These are phyloP conservation scores for Blastobotrys americana DNA, from an alignment of 805 yeast species.

Conservation along the genomic window DNA sequence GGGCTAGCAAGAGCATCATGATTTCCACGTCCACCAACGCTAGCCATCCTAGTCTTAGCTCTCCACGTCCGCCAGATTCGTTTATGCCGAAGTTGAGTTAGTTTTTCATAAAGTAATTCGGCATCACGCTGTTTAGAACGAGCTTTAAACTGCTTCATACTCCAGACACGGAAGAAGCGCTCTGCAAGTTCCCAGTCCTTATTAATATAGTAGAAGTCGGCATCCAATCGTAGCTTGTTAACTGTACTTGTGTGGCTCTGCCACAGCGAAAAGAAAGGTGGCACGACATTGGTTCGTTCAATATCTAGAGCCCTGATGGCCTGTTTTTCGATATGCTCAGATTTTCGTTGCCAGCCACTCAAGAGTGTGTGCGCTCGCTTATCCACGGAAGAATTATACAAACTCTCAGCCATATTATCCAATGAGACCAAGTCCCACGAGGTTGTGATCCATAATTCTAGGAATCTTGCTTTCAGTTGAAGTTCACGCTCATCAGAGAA, in stretches of 20 bases:
- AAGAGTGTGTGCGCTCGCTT: background rate
- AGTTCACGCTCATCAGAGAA: background rate
- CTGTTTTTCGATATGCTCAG: background rate
- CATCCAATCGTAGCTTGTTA: slow-evolving; percentile 10
- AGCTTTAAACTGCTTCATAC: slow-evolving; percentile 15
- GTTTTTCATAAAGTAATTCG: slow-evolving; percentile 12
- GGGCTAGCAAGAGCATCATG: background rate
- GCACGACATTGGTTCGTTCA: slow-evolving; percentile 1
- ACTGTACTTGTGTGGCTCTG: background rate
- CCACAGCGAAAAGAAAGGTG: slow-evolving; percentile 10
- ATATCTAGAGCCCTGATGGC: slow-evolving; percentile 1
- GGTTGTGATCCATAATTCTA: background rate
- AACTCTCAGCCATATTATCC: background rate
- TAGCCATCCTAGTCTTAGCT: slow-evolving; percentile 7
- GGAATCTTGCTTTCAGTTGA: background rate
- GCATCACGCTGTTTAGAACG: slow-evolving; percentile 17
- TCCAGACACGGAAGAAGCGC: slow-evolving; percentile 18
- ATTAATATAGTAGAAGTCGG: slow-evolving; percentile 9
- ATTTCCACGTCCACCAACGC: background rate
- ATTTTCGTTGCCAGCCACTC: background rate
- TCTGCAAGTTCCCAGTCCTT: slow-evolving; percentile 9
- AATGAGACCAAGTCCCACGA: background rate
- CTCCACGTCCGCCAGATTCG: slow-evolving; percentile 19
- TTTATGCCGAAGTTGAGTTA: slow-evolving; percentile 10
- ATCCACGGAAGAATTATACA: slow-evolving; percentile 1